A percentile compares a stretch with the other conserved stretches of the same genome.
phyloP scores from a whole-genome alignment of 139 green algal species.

The Pleodorina starrii region DNA sequence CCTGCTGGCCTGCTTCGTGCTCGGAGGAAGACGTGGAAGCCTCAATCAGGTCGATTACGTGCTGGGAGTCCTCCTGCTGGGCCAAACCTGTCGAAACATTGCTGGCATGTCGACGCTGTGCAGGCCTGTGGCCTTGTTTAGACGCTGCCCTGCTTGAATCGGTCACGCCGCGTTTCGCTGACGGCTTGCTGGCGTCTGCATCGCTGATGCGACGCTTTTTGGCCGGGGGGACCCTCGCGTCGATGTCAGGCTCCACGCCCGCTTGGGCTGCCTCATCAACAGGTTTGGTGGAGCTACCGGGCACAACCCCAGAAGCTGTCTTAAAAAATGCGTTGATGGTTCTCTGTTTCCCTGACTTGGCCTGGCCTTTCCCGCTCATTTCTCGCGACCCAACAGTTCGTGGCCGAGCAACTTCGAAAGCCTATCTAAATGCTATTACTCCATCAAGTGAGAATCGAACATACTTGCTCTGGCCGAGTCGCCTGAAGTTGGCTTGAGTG shows the following conservation, averaged over 20 bases:
- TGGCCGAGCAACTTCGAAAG: too few relatives aligned
- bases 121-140: too few relatives aligned
- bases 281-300: background rate
- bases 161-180: background rate
- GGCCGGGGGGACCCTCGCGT: background rate
- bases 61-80: background rate
- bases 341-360: background rate
- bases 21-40: background rate
- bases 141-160: too few relatives aligned
- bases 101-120: too few relatives aligned
- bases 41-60: slow-evolving; percentile 7
- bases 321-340: slow-evolving; percentile 19
- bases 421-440: too few relatives aligned
- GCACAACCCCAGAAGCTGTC: background rate
- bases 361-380: slow-evolving; percentile 18
- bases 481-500: too few relatives aligned
- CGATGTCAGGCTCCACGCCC: background rate
- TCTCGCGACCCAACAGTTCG: background rate
- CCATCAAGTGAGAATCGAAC: too few relatives aligned
- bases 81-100: too few relatives aligned
- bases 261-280: background rate
- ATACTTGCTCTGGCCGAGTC: too few relatives aligned
- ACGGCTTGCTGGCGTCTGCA: background rate
- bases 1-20: background rate
- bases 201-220: slow-evolving; percentile 7